Percentiles rank a stretch among this genome's conserved stretches.
phyloP scores from a whole-genome alignment of 2,329 filamentous ascomycete species.

The Hymenotorrendiella dingleyae region DNA sequence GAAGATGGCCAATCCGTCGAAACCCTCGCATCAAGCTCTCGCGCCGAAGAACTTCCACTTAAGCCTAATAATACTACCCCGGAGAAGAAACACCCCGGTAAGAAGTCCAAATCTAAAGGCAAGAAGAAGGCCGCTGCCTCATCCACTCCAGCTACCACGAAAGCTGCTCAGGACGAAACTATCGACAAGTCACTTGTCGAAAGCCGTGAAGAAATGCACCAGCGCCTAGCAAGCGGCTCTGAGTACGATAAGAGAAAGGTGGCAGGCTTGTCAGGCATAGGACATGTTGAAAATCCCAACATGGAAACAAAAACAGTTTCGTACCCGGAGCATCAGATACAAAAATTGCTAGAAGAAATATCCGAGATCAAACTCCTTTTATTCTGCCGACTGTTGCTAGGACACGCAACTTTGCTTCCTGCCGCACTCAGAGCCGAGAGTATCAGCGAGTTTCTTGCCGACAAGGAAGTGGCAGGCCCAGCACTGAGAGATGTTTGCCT shows the following conservation, averaged over 20 bases:
- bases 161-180: no score
- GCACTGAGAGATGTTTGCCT: constrained; percentile 43
- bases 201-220: constrained; percentile 34
- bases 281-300: constrained; percentile 30
- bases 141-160: constrained; percentile 12
- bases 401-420: constrained; percentile 40
- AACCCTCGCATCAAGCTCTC: not conserved
- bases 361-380: constrained; percentile 43
- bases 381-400: constrained; percentile 42
- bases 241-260: constrained; percentile 31
- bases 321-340: constrained; percentile 38
- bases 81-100: no score
- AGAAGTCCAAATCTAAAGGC: no score
- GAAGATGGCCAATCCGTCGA: not conserved
- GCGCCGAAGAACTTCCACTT: not conserved
- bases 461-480: constrained; percentile 36
- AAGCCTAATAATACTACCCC: constrained; percentile 13
- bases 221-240: constrained; percentile 36
- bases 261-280: constrained; percentile 32
- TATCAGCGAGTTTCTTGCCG: constrained; percentile 39
- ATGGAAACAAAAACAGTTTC: constrained; percentile 32
- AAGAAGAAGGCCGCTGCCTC: constrained; percentile 32
- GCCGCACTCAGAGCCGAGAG: constrained; percentile 38
- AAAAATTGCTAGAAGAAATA: constrained; percentile 37
- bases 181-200: constrained; percentile 39